Evolutionary conservation across 2,329 filamentous ascomycete species (phyloP).

Genomic region (Neonectria faginata): DNA sequence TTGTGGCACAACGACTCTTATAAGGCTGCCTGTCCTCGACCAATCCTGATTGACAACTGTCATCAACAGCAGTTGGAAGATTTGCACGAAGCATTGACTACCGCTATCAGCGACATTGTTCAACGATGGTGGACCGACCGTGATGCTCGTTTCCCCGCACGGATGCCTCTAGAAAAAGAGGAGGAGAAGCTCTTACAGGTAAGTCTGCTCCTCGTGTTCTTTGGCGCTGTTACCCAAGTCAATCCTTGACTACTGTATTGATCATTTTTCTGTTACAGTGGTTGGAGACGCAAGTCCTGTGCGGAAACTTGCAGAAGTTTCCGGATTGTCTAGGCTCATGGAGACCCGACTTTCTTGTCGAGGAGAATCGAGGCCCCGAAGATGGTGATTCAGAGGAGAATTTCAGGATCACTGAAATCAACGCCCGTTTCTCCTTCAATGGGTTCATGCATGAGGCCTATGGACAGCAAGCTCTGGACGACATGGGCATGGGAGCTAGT

Average conservation of each 20-base stretch:
- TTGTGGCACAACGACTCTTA: conserved; percentile 49
- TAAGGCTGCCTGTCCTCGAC: conserved; percentile 46
- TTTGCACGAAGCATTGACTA: conserved; percentile 48
- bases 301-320: conserved; percentile 42
- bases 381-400: conserved; percentile 34
- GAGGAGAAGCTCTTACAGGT: conserved; percentile 49
- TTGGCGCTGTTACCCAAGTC: neutral
- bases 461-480: conserved; percentile 47
- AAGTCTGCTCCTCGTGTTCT: neutral
- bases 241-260: neutral
- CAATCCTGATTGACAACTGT: conserved; percentile 48
- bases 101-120: conserved; percentile 52
- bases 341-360: conserved; percentile 56
- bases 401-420: conserved; percentile 55
- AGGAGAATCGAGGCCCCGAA: conserved; percentile 35
- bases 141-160: conserved; percentile 45
- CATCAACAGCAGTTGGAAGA: conserved; percentile 47
- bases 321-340: conserved; percentile 48
- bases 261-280: conserved; percentile 37
- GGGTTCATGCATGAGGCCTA: conserved; percentile 49
- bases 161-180: conserved; percentile 50
- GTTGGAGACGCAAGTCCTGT: conserved; percentile 44
- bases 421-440: conserved; percentile 56
- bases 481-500: conserved; percentile 20
- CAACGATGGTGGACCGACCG: conserved; percentile 54